phyloP scores from a whole-genome alignment of 2,329 filamentous ascomycete genomes.

The Fusarium cyanostomum region DNA sequence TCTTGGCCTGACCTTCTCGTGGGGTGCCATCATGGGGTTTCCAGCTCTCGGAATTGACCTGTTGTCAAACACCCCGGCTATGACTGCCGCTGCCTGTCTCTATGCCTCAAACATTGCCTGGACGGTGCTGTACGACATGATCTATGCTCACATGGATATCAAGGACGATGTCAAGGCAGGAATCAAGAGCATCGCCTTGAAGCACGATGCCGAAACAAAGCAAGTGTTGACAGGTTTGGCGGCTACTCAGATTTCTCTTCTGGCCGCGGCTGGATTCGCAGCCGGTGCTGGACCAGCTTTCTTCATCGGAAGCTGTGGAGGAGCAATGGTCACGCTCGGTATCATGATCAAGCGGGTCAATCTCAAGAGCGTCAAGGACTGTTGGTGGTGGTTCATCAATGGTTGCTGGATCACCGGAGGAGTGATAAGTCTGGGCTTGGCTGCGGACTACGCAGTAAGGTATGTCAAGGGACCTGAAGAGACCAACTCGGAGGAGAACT shows the following conservation, averaged over 20 bases:
- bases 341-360: conserved; percentile 75
- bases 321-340: conserved; percentile 67
- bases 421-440: conserved; percentile 66
- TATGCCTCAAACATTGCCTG: conserved; percentile 84
- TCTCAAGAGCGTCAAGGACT: conserved; percentile 71
- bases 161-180: conserved; percentile 86
- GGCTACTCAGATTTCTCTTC: conserved; percentile 72
- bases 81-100: conserved; percentile 73
- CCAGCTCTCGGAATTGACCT: conserved; percentile 83
- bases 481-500: conserved; percentile 1
- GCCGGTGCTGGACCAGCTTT: conserved; percentile 75
- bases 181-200: conserved; percentile 87
- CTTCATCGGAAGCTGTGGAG: conserved; percentile 73
- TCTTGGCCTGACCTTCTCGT: conserved; percentile 85
- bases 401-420: conserved; percentile 76
- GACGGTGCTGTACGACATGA: conserved; percentile 92
- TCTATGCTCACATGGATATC: conserved; percentile 93
- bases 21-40: conserved; percentile 90
- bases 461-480: conserved; percentile 51
- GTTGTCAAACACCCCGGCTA: conserved; percentile 68
- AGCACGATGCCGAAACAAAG: conserved; percentile 82
- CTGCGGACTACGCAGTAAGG: conserved; percentile 65
- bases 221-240: conserved; percentile 76
- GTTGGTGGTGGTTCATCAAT: conserved; percentile 82
- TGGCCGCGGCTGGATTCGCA: conserved; percentile 74